A percentile compares a stretch with the other conserved stretches of the same genome.
phyloP scores from a whole-genome alignment of 345 rosid species.

The Brassica nigra region DNA sequence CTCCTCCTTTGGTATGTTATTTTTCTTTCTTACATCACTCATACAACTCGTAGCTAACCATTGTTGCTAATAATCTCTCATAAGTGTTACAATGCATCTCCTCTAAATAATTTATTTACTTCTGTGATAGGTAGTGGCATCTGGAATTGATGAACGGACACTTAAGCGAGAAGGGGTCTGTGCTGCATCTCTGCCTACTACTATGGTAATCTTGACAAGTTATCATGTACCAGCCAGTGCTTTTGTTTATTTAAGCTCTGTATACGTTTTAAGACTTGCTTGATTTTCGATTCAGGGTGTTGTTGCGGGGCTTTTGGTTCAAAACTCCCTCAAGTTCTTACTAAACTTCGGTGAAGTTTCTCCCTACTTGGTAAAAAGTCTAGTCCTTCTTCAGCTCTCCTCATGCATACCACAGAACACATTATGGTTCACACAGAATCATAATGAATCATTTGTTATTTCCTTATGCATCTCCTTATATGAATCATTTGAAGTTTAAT shows the following conservation, averaged over 20 bases:
- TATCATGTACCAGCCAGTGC: neutral
- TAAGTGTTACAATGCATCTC: too few species aligned
- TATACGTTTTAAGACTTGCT: neutral
- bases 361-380: constrained; percentile 74
- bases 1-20: constrained; percentile 84
- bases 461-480: too few species aligned
- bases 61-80: too few species aligned
- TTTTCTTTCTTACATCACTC: neutral
- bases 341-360: constrained; percentile 86
- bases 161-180: constrained; percentile 96
- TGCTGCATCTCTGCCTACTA: constrained; percentile 94
- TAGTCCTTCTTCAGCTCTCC: constrained; percentile 15
- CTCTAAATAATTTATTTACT: neutral
- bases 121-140: constrained; percentile 76
- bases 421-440: neutral
- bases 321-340: constrained; percentile 82
- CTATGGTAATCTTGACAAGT: constrained; percentile 85
- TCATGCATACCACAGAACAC: too few species aligned
- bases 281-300: constrained; percentile 67
- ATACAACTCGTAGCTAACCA: neutral
- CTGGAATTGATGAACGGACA: constrained; percentile 95
- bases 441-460: too few species aligned
- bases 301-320: constrained; percentile 92
- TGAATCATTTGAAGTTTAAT: neutral
- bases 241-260: constrained; percentile 4